Conservation (phyloP, 2,329 filamentous ascomycete species). For the Talaromyces sp. region DNA sequence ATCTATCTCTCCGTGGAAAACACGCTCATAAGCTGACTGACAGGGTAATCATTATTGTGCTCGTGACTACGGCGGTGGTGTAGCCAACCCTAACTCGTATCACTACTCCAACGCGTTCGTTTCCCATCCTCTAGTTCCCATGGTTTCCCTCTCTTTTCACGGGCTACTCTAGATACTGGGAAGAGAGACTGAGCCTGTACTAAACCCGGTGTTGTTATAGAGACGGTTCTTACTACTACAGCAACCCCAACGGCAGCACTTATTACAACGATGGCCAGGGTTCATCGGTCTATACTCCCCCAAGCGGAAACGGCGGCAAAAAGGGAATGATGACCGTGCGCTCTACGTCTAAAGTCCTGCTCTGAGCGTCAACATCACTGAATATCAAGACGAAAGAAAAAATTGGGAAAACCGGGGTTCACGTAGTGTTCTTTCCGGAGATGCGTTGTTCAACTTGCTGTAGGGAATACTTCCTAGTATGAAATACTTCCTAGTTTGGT, state of each 20-base stretch:
- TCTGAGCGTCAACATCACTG: neutral
- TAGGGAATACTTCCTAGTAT: neutral
- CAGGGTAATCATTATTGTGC: slow-evolving; percentile 65
- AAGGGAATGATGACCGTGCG: slow-evolving; percentile 14
- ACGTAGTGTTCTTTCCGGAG: neutral
- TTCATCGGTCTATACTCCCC: slow-evolving; percentile 54
- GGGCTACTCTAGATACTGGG: neutral
- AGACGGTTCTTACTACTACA: slow-evolving; percentile 68
- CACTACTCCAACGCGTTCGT: slow-evolving; percentile 61
- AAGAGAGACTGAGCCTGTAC: neutral
- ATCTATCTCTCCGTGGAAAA: neutral
- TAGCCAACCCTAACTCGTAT: slow-evolving; percentile 18
- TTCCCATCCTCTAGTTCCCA: neutral
- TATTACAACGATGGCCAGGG: slow-evolving; percentile 61
- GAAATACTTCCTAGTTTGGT: neutral
- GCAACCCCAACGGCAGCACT: slow-evolving; percentile 61
- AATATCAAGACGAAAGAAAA: neutral
- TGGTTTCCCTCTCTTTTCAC: neutral
- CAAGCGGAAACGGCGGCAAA: slow-evolving; percentile 43
- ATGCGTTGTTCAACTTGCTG: neutral
- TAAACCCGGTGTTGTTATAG: slow-evolving; percentile 22
- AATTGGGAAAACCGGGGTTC: neutral
- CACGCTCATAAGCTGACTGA: neutral
- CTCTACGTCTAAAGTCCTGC: neutral
- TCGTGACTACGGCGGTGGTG: slow-evolving; percentile 52